Evolutionary conservation across 1,139 yeast species (phyloP), one percentile per base, ranked within the genome.

Genomic region (Kazachstania sp.): DNA sequence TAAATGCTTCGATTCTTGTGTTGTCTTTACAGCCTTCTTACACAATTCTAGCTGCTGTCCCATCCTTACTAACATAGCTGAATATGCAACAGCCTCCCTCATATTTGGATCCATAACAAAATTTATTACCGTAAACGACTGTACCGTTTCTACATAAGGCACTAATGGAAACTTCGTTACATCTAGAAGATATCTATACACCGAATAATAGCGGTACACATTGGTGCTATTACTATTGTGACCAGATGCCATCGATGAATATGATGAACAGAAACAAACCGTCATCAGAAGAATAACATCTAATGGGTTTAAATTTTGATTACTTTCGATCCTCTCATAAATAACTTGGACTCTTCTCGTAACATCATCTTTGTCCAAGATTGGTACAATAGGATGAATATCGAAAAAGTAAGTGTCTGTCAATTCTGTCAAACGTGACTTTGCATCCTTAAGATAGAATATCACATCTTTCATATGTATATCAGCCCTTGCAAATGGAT

Each of bases 21-120:
- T 12, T n/a, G 30, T 19, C 13, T 37, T 20, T 4, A 34, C 13
- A 19, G 16, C 18, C 11, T 43, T 29, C 37, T 48, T 55, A 40
- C 54, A 54, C 29, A 60, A 31, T 12, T 60, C 59, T 20, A 58
- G 29, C 30, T 59, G 61, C 45, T 60, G 63, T 3, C 55, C 60
- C 28, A 57, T 46, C 34, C 63, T 52, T 5, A 59, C 52, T 15
- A 58, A 46, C 57, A 57, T 58, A 7, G 60, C 49, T 1, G 64
- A 56, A 44, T 56, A 50, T 8, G 52, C 55, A 12, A 54, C 44
- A 8, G 57, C 53, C 20, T 52, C 51, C 1, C 55, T 55, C 64
- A 60, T 60, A 45, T 60, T 60, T 9, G 64, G 64, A 44, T 60
- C 64, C 11, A 52, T 45, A 1, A 59, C 51, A 49, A 59, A 59